Conservation (phyloP, 768 basidiomycete genomes). For the Tulasnella sp. region DNA sequence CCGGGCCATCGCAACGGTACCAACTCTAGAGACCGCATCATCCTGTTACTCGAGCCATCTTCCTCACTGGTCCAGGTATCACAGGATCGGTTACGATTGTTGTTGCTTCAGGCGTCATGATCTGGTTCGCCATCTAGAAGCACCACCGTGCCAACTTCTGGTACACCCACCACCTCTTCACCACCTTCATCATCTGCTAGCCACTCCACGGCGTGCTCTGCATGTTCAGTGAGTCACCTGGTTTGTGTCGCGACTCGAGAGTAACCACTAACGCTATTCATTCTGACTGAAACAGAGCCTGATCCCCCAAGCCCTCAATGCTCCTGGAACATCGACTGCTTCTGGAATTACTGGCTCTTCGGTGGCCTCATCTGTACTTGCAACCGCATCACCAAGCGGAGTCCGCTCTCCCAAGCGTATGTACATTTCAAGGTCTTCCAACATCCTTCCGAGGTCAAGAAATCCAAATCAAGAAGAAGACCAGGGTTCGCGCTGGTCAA, state of each 20-base stretch:
- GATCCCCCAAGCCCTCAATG: conserved; percentile 75
- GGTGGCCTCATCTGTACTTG: conserved; percentile 81
- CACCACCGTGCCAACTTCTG: conserved; percentile 73
- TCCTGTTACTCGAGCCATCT: conserved; percentile 30
- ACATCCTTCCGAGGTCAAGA: conserved; percentile 55
- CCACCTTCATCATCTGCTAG: conserved; percentile 91
- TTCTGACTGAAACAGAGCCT: conserved; percentile 47
- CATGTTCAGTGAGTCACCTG: conserved; percentile 58
- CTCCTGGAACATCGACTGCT: conserved; percentile 85
- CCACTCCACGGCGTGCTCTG: conserved; percentile 96
- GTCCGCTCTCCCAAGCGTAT: conserved; percentile 79
- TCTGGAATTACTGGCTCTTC: conserved; percentile 94
- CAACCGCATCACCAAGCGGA: conserved; percentile 90
- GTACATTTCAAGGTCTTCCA: conserved; percentile 15
- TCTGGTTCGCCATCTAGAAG: conserved; percentile 63
- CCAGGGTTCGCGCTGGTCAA: conserved; percentile 74
- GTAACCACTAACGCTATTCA: background rate
- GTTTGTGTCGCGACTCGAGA: background rate
- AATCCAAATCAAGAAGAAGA: conserved; percentile 95
- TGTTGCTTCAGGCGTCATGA: conserved; percentile 44
- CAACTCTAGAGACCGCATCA: conserved; percentile 90
- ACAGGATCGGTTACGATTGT: conserved; percentile 44
- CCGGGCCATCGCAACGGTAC: no score
- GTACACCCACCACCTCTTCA: conserved; percentile 86
- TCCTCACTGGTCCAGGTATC: conserved; percentile 45